Evolutionary conservation across 257 asterid genomes (phyloP).

Genomic region (Capsicum pubescens): DNA sequence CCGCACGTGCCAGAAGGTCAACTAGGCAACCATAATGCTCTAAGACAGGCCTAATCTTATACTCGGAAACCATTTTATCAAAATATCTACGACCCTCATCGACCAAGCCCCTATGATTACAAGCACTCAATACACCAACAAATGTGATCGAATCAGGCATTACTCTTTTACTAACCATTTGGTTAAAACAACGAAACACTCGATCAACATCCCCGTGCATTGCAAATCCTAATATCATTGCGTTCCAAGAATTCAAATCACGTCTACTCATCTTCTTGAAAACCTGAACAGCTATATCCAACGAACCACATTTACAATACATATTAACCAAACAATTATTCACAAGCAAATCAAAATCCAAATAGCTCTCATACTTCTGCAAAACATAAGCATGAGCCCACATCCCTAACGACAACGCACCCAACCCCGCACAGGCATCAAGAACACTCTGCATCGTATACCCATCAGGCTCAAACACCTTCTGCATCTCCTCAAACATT

Average conservation of each 20-base stretch:
- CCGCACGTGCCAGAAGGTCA: conserved; percentile 73
- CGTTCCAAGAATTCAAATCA: conserved; percentile 80
- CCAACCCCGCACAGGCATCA: conserved; percentile 76
- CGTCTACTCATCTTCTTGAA: conserved; percentile 55
- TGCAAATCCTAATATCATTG: conserved; percentile 64
- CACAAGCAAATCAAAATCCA: conserved; percentile 49
- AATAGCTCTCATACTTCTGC: conserved; percentile 41
- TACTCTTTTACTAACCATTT: conserved; percentile 53
- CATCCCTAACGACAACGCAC: conserved; percentile 73
- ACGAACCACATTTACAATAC: conserved; percentile 83
- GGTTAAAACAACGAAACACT: conserved; percentile 50
- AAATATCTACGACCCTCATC: conserved; percentile 61
- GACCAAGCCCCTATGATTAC: conserved; percentile 76
- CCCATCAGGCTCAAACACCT: conserved; percentile 65
- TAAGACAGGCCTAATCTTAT: conserved; percentile 60
- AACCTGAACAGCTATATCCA: conserved; percentile 62
- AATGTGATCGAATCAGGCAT: conserved; percentile 73
- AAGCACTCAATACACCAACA: conserved; percentile 66
- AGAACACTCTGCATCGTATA: conserved; percentile 75
- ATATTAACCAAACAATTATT: conserved; percentile 68
- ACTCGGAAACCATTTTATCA: conserved; percentile 52
- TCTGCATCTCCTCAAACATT: conserved; percentile 58
- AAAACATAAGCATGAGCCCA: conserved; percentile 72
- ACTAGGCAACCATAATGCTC: conserved; percentile 84
- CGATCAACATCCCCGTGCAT: conserved; percentile 66